Base-by-base conservation (phyloP, 257 asterid genomes). In the Thymus mandschuricus region DNA sequence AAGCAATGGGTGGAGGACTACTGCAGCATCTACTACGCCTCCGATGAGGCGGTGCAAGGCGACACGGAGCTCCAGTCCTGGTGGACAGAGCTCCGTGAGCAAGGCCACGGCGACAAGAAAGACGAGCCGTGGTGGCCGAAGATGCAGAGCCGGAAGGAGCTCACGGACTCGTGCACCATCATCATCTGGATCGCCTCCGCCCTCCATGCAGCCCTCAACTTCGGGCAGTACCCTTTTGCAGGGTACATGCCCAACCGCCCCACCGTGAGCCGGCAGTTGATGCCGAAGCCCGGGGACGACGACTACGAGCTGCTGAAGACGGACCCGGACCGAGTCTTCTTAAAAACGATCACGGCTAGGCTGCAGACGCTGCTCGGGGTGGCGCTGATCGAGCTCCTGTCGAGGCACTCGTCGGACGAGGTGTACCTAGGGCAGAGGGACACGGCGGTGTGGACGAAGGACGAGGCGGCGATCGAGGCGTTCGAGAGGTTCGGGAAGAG, bases 221-320 rank as follows among this genome's bases (percentile, higher is more conserved):
- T 76, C 55, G 89, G 89, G 33, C 89, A 84, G 73, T 84, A 84
- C 71, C 69, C 83, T 30, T 84, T 79, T 5, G 86, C 82, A 1
- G 89, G 89, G 4, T 84, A 77, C 80, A 59, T 75, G 71, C 86
- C 89, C 2, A 84, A 84, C 55, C 81, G 83, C 49, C 89, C 86
- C 13, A 84, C 86, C 1, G 28, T 84, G 10, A 84, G 89, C 57
- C 78, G 89, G 10, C 75, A 52, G 11, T 67, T 81, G 51, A 81
- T 84, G 89, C 86, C 86, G 0, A 81, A 81, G 46, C 71, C 72
- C 0, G 85, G 83, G 8, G 76, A 76, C 2, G n/a, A 35, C 0
- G 88, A 84, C 70, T 80, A 79, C 2, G 81, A 80, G 7, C 75
- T 77, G 74, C 46, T 81, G 28, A 59, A 46, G n/a, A 72, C 73